Percentiles rank a stretch among this genome's conserved stretches.
Conservation (phyloP, 2,329 filamentous ascomycete genomes). For the Monilinia laxa region DNA sequence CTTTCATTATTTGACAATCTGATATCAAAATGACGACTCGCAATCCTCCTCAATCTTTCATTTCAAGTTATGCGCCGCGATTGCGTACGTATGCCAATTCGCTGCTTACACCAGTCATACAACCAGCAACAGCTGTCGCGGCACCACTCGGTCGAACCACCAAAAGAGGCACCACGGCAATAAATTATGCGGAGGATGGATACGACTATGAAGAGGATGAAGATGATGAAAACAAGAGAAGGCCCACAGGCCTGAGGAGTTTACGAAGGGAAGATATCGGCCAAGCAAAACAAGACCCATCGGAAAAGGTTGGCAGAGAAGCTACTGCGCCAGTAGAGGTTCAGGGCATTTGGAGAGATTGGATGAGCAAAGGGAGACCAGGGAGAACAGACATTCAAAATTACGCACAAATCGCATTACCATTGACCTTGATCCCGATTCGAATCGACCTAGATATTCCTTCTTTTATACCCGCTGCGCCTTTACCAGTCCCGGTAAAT, state of each 20-base stretch:
- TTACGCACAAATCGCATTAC: slow-evolving; percentile 69
- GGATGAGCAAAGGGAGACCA: slow-evolving; percentile 75
- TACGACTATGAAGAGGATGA: slow-evolving; percentile 83
- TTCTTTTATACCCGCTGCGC: slow-evolving; percentile 65
- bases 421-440: slow-evolving; percentile 89
- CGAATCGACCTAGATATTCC: slow-evolving; percentile 93
- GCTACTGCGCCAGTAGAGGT: slow-evolving; percentile 74
- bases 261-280: slow-evolving; percentile 72
- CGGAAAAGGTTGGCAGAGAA: slow-evolving; percentile 82
- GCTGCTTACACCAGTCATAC: slow-evolving; percentile 80
- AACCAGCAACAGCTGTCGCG: slow-evolving; percentile 62
- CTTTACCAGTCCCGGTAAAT: slow-evolving; percentile 63
- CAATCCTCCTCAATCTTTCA: slow-evolving; percentile 74
- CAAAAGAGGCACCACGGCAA: slow-evolving; percentile 91
- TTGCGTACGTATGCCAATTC: slow-evolving; percentile 90
- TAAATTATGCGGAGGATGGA: slow-evolving; percentile 97
- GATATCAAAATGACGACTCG: slow-evolving; percentile 35
- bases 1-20: neutral
- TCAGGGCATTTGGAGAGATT: slow-evolving; percentile 91
- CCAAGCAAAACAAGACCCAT: slow-evolving; percentile 61
- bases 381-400: slow-evolving; percentile 59
- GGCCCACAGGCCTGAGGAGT: slow-evolving; percentile 79
- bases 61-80: slow-evolving; percentile 88
- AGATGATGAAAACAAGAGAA: slow-evolving; percentile 66
- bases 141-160: slow-evolving; percentile 78